Evolutionary conservation across 371 early-diverging fungal genomes (phyloP), one percentile per base, ranked within the genome.

Genomic region (Mucor velutinosus): DNA sequence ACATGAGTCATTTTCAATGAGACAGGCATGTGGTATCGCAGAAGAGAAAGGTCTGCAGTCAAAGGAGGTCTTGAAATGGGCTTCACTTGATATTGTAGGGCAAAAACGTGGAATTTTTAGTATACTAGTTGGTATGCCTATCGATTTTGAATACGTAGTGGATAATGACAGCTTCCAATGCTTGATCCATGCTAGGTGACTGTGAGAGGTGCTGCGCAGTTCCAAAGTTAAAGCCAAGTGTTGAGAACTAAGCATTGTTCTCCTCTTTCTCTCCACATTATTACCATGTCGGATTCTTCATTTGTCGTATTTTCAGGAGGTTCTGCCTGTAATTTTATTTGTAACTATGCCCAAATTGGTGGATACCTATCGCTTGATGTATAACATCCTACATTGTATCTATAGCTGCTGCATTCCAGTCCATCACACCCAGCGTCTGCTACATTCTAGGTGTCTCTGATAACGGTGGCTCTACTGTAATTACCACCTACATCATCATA

Each of bases 391-490:
- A 17, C 17, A 41, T 41, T 30, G 8, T 35, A 15, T 51, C 39
- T 33, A 5, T 59, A 75, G 76, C 87, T 65, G 57, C 66, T 58
- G 62, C 81, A 41, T 82, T 91, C 49, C 89, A 87, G 68, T 63
- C 73, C 39, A 74, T 85, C 86, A 66, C 71, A 45, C 89, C 29
- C 76, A 86, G 87, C 66, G 85, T 88, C 32, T 85, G 88, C 66
- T 90, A 91, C 70, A 78, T 89, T 21, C 71, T 92, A 63, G 90
- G 90, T 41, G 85, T 92, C n/a, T 86, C 87, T 29, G 93, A 92
- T 65, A 90, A 92, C 67, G 93, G 91, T 45, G 88, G 85, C 15
- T 87, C 85, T 1, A 86, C 87, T 32, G 84, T 83, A 66, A 53
- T 21, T 25, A 35, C 1, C 45, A 14, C 0, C 15, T 7, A 7